These are phyloP conservation scores for Plasmodium malariae DNA, from an alignment of 169 alveolate species.

Conservation along the genomic window DNA sequence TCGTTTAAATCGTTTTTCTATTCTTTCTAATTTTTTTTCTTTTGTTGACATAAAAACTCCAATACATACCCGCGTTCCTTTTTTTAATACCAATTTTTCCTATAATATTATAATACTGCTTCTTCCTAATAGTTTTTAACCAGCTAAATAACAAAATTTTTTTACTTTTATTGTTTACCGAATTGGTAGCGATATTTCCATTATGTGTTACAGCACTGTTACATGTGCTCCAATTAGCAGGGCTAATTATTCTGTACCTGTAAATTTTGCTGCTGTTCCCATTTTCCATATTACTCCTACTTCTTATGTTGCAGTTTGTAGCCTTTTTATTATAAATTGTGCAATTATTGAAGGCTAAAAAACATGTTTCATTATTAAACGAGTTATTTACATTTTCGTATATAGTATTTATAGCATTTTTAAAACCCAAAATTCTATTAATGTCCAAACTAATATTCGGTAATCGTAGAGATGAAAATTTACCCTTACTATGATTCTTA, in stretches of 20 bases:
- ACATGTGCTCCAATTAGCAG: neutral
- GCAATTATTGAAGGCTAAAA: constrained; percentile 12
- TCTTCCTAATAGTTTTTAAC: constrained; percentile 78
- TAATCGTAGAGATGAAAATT: constrained; percentile 3
- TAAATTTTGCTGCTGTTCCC: constrained; percentile 3
- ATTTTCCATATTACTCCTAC: neutral
- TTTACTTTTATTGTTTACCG: neutral
- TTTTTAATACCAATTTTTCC: constrained; percentile 86
- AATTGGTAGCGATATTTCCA: neutral
- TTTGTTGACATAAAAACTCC: constrained; percentile 84
- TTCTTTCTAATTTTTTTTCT: constrained; percentile 84
- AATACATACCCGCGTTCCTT: constrained; percentile 86
- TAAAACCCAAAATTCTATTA: neutral
- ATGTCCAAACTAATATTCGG: constrained; percentile 13
- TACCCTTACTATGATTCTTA: constrained; percentile 12
- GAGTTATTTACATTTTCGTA: neutral
- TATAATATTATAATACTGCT: constrained; percentile 82
- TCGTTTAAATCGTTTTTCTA: constrained; percentile 79
- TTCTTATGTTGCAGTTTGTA: neutral
- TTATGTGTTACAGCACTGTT: constrained; percentile 1
- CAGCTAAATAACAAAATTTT: constrained; percentile 48
- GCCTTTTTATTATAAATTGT: constrained; percentile 16
- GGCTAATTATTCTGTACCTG: neutral
- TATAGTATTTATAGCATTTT: neutral
- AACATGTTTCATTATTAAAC: neutral